Evolutionary conservation across 192 early-diverging fungal species (phyloP).

Genomic region (Entomortierella lignicola): DNA sequence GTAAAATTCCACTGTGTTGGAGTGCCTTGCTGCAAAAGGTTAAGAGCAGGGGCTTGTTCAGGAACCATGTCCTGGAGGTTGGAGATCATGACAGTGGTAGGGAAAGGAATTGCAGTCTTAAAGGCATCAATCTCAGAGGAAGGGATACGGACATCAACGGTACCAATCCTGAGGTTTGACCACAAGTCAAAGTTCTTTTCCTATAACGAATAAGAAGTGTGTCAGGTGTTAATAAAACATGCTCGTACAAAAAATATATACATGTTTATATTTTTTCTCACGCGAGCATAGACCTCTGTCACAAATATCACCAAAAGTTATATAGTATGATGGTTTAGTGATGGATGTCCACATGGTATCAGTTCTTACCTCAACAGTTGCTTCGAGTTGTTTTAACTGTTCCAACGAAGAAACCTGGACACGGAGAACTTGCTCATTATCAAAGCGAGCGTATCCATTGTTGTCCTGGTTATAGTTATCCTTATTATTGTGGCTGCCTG

Average conservation of each 20-base stretch:
- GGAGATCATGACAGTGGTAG: conserved; percentile 34
- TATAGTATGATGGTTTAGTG: not conserved
- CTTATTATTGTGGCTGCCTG: not conserved
- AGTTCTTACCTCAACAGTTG: conserved; percentile 38
- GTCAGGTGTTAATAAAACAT: not conserved
- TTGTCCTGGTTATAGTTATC: not conserved
- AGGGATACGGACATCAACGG: conserved; percentile 49
- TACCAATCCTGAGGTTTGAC: conserved; percentile 51
- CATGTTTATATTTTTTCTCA: not conserved
- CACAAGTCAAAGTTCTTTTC: conserved; percentile 48
- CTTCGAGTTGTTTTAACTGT: conserved; percentile 40
- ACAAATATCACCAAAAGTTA: not conserved
- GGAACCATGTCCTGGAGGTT: conserved; percentile 46
- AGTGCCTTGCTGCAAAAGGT: not conserved
- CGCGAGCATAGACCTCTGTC: not conserved
- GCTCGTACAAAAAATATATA: not conserved
- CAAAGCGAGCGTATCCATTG: conserved; percentile 42
- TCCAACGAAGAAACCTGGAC: conserved; percentile 38
- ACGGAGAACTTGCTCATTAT: conserved; percentile 40
- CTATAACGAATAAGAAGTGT: conserved; percentile 2
- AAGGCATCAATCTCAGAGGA: conserved; percentile 22
- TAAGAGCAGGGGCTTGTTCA: conserved; percentile 17
- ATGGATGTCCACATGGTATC: not conserved
- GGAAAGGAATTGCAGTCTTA: conserved; percentile 22
- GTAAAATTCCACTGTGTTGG: conserved; percentile 29